Evolutionary conservation across 73 alveolate species (phyloP), one percentile per base, ranked within the genome.

Genomic region (Paramecium primaurelia): DNA sequence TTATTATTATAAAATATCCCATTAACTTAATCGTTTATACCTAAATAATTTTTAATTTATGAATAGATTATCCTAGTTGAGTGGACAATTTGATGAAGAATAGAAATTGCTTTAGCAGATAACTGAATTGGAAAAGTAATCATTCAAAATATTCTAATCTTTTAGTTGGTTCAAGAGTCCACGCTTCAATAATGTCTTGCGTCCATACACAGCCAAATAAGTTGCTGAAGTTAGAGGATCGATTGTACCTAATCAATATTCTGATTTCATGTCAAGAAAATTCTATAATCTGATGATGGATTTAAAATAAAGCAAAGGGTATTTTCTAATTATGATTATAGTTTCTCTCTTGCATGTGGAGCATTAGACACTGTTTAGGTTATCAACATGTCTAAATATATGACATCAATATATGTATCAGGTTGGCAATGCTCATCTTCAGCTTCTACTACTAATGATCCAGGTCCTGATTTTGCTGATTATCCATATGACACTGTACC

Each of bases 401-500:
- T 97, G 73, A 91, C 95, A 64, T 84, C 98, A 11, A 95, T 97
- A 38, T 97, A 97, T 75, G 98, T 97, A 84, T 92, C 97, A 30
- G 99, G 99, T 8, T 97, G 99, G 99, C 94, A 97, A 92, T 96
- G 98, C 92, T 93, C 96, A 47, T 93, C 97, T 59, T 86, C 97
- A 30, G 96, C 96, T 58, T 94, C 97, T 44, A 92, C 97, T 34
- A 75, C 96, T 75, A 94, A 97, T 88, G 99, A 97, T 86, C 98
- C 98, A 20, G 99, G 99, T 36, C 99, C 99, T 45, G 99, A 97
- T 71, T 97, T 96, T 86, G 99, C 99, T 20, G 99, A 97, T 88
- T 97, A 97, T 92, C 99, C 99, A 68, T 92, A 89, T 92, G 93
- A 93, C 95, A 97, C 99, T 45, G 98, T 97, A 77, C 99, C 99